These are phyloP conservation scores for Styphnolobium japonicum DNA, from an alignment of 306 rosid species.

Conservation along the genomic window DNA sequence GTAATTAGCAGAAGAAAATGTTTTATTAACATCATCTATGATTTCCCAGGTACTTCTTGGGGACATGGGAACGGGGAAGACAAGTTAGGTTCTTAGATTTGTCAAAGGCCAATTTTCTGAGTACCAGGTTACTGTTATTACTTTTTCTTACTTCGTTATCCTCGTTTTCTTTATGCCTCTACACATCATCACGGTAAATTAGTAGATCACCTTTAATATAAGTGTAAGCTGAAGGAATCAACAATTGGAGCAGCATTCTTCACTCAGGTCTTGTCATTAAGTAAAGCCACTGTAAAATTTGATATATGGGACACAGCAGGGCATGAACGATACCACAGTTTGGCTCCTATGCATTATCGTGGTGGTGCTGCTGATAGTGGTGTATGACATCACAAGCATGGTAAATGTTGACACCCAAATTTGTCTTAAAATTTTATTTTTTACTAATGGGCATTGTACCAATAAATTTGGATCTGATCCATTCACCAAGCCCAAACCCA, in stretches of 20 bases:
- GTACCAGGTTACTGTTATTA: conserved; percentile 54
- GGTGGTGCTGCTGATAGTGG: conserved; percentile 89
- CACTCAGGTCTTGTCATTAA: conserved; percentile 77
- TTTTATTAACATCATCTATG: not conserved
- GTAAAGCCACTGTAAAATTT: conserved; percentile 74
- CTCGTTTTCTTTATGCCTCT: not conserved
- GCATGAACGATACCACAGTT: conserved; percentile 85
- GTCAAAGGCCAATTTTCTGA: conserved; percentile 83
- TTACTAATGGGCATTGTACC: no score
- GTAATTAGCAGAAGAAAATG: not conserved
- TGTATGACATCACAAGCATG: conserved; percentile 74
- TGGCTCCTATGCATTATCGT: conserved; percentile 96
- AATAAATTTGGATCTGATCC: no score
- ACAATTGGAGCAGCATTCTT: conserved; percentile 94
- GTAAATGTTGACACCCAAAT: no score
- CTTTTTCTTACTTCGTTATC: not conserved
- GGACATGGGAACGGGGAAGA: conserved; percentile 90
- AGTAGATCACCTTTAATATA: not conserved
- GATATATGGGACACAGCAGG: conserved; percentile 99
- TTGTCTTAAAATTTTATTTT: no score
- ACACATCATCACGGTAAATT: not conserved
- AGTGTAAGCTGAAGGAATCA: conserved; percentile 58
- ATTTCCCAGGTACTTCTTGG: conserved; percentile 75
- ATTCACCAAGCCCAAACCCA: no score
- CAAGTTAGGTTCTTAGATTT: conserved; percentile 85